phyloP scores from a whole-genome alignment of 306 rosid genomes.

The Ammopiptanthus mongolicus region DNA sequence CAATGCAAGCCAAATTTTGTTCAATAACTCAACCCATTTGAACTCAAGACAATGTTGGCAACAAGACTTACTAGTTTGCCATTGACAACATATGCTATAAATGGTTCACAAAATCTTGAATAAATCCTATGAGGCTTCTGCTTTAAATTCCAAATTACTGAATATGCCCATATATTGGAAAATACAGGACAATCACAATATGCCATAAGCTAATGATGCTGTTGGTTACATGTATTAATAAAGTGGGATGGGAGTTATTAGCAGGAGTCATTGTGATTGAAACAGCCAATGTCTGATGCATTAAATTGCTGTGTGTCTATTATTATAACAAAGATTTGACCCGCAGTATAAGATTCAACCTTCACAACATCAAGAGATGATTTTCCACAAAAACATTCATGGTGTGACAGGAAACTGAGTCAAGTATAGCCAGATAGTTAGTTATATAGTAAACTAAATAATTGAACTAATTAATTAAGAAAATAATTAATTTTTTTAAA shows the following conservation, averaged over 20 bases:
- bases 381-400: not conserved
- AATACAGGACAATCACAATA: not conserved
- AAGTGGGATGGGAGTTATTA: not conserved
- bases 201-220: not conserved
- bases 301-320: no score
- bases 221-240: not conserved
- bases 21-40: not conserved
- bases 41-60: not conserved
- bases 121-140: not conserved
- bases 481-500: not conserved
- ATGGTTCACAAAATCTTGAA: not conserved
- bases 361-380: no score
- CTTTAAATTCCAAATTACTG: not conserved
- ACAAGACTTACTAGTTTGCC: not conserved
- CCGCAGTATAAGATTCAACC: no score
- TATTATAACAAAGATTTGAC: no score
- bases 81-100: not conserved
- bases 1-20: not conserved
- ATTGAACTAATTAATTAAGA: not conserved
- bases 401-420: conserved; percentile 16
- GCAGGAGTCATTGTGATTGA: not conserved
- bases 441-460: not conserved
- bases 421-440: not conserved
- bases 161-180: not conserved
- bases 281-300: no score